phyloP scores from a whole-genome alignment of 306 rosid species.

The Parietaria judaica region DNA sequence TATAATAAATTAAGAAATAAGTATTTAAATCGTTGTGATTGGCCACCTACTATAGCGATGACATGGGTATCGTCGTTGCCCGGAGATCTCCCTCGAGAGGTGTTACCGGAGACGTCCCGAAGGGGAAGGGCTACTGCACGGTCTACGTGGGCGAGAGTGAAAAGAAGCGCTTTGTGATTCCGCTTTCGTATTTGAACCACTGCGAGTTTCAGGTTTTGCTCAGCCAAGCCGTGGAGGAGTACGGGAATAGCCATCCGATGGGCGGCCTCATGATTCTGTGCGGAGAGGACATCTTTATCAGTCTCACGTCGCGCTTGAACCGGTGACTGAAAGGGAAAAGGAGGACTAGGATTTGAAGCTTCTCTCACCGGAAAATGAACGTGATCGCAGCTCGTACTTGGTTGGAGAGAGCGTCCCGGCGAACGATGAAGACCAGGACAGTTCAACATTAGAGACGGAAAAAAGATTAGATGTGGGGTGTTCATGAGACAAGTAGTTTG shows the following conservation, averaged over 20 bases:
- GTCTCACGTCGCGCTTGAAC: conserved; percentile 4
- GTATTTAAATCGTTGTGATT: too few relatives aligned
- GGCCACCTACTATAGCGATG: too few relatives aligned
- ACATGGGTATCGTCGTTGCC: too few relatives aligned
- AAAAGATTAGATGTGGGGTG: too few relatives aligned
- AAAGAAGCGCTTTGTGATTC: conserved; percentile 32
- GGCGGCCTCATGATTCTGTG: conserved; percentile 33
- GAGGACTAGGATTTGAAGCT: too few relatives aligned
- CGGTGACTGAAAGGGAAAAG: background rate
- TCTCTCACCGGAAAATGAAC: too few relatives aligned
- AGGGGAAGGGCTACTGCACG: conserved; percentile 34
- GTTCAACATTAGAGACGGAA: too few relatives aligned
- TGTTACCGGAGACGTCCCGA: conserved; percentile 14
- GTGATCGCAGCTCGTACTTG: too few relatives aligned
- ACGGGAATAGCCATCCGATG: conserved; percentile 35
- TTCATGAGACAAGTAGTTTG: too few relatives aligned
- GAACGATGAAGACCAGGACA: too few relatives aligned
- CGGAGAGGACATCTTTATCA: conserved; percentile 15
- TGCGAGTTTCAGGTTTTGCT: conserved; percentile 25
- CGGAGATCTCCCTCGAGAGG: background rate
- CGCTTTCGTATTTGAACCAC: conserved; percentile 31
- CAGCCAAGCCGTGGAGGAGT: conserved; percentile 31
- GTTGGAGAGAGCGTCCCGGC: too few relatives aligned
- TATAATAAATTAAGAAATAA: too few relatives aligned
- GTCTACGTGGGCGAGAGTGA: conserved; percentile 39